Evolutionary conservation across 2,329 filamentous ascomycete genomes (phyloP).

Genomic region (Stenocarpella maydis): DNA sequence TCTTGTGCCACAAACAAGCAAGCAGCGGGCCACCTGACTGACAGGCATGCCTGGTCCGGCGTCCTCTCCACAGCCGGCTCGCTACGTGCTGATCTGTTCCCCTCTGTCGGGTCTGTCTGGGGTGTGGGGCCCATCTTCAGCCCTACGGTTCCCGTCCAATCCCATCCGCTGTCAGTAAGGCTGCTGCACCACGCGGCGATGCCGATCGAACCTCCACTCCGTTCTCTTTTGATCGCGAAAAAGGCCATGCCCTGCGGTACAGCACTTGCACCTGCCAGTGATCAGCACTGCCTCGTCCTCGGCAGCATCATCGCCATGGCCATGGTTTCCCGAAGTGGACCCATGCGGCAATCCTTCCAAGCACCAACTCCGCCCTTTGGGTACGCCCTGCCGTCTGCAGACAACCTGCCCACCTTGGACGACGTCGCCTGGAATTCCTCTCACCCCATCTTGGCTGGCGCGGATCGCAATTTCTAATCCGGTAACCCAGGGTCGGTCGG

Average conservation of each 20-base stretch:
- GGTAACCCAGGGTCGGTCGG: neutral
- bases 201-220: conserved; percentile 26
- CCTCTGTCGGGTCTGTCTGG: conserved; percentile 31
- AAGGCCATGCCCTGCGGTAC: conserved; percentile 11
- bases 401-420: neutral
- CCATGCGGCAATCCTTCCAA: neutral
- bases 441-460: neutral
- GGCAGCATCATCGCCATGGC: conserved; percentile 24
- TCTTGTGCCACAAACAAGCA: conserved; percentile 12
- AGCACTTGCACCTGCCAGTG: conserved; percentile 7
- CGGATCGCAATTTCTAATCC: conserved; percentile 30
- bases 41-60: conserved; percentile 21
- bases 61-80: conserved; percentile 18
- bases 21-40: conserved; percentile 27
- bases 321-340: neutral
- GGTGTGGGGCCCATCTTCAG: conserved; percentile 33
- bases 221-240: neutral
- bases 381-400: neutral
- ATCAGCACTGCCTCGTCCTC: conserved; percentile 4
- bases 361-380: neutral
- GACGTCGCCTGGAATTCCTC: neutral
- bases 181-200: conserved; percentile 32
- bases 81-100: conserved; percentile 32
- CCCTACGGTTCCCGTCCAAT: conserved; percentile 33
- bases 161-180: conserved; percentile 10